Evolutionary conservation across 352 stramenopile genomes (phyloP).

Genomic region (Globisporangium paroecandrum): DNA sequence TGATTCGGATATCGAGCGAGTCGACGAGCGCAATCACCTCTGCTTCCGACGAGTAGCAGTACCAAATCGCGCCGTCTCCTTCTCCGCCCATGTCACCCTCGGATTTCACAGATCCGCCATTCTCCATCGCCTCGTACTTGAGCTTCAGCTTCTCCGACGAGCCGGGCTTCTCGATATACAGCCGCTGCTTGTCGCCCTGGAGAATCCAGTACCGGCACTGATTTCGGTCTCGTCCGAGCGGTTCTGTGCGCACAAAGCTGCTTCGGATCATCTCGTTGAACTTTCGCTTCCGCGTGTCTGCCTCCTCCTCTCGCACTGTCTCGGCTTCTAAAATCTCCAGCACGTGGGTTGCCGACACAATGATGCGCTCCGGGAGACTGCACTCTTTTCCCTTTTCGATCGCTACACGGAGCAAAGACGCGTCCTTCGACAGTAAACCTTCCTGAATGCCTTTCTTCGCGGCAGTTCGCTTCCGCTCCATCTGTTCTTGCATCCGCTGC

Average conservation of each 20-base stretch:
- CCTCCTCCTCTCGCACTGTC: conserved; percentile 58
- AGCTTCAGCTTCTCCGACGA: conserved; percentile 37
- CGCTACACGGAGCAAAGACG: conserved; percentile 37
- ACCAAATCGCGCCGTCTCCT: conserved; percentile 41
- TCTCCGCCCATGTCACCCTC: conserved; percentile 4
- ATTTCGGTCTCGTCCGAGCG: conserved; percentile 62
- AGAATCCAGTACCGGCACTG: conserved; percentile 73
- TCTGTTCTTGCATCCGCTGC: conserved; percentile 59
- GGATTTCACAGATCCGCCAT: neutral
- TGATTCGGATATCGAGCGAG: conserved; percentile 46
- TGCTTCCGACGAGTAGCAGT: conserved; percentile 56
- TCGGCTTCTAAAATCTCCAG: conserved; percentile 77
- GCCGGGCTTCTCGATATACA: conserved; percentile 72
- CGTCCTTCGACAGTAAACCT: conserved; percentile 57
- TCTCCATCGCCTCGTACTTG: conserved; percentile 36
- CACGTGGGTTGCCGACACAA: conserved; percentile 73
- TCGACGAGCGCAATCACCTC: conserved; percentile 62
- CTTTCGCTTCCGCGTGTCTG: conserved; percentile 54
- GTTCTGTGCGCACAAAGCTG: conserved; percentile 72
- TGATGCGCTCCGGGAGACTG: conserved; percentile 48
- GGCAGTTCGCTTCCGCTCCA: conserved; percentile 47
- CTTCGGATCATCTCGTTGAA: conserved; percentile 57
- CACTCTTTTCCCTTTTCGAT: conserved; percentile 80
- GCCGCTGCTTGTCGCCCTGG: conserved; percentile 49
- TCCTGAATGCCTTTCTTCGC: conserved; percentile 75